Evolutionary conservation across 352 stramenopile genomes (phyloP).

Genomic region (Thalassiosira mediterranea): DNA sequence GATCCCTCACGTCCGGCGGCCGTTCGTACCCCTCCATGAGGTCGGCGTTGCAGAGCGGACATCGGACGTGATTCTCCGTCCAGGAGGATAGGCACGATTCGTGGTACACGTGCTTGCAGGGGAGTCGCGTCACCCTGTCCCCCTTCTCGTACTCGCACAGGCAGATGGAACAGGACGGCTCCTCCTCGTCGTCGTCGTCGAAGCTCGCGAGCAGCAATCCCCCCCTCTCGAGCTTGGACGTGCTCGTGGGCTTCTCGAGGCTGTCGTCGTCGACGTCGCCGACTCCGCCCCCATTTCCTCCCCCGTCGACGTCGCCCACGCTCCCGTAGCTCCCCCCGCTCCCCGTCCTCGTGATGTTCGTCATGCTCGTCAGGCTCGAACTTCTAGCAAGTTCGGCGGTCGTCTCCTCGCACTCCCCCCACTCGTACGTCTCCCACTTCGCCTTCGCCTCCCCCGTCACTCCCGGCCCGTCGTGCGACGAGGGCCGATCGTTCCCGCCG

Average conservation of each 20-base stretch:
- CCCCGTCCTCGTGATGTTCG: not conserved
- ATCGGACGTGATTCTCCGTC: slow-evolving; percentile 91
- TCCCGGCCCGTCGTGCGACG: slow-evolving; percentile 36
- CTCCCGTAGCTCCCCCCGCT: slow-evolving; percentile 39
- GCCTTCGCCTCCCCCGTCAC: slow-evolving; percentile 69
- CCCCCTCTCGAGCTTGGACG: slow-evolving; percentile 19
- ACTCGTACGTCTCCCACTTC: slow-evolving; percentile 73
- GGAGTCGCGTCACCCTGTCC: slow-evolving; percentile 86
- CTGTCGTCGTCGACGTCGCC: not conserved
- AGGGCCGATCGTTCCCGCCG: slow-evolving; percentile 58
- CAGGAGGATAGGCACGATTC: slow-evolving; percentile 91
- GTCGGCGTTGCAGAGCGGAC: slow-evolving; percentile 93
- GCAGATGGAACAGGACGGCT: slow-evolving; percentile 90
- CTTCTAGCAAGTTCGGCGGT: slow-evolving; percentile 13
- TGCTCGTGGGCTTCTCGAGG: not conserved
- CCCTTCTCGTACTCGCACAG: slow-evolving; percentile 87
- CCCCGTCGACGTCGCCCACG: slow-evolving; percentile 19
- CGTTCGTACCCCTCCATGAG: slow-evolving; percentile 69
- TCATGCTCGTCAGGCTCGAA: slow-evolving; percentile 24
- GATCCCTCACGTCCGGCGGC: slow-evolving; percentile 11
- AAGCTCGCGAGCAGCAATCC: slow-evolving; percentile 5
- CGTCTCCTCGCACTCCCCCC: slow-evolving; percentile 43
- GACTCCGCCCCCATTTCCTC: slow-evolving; percentile 31
- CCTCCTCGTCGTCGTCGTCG: slow-evolving; percentile 52
- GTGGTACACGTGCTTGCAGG: slow-evolving; percentile 93